These are phyloP conservation scores for Pseudogymnoascus sp. DNA, from an alignment of 2,329 filamentous ascomycete genomes.

Conservation along the genomic window DNA sequence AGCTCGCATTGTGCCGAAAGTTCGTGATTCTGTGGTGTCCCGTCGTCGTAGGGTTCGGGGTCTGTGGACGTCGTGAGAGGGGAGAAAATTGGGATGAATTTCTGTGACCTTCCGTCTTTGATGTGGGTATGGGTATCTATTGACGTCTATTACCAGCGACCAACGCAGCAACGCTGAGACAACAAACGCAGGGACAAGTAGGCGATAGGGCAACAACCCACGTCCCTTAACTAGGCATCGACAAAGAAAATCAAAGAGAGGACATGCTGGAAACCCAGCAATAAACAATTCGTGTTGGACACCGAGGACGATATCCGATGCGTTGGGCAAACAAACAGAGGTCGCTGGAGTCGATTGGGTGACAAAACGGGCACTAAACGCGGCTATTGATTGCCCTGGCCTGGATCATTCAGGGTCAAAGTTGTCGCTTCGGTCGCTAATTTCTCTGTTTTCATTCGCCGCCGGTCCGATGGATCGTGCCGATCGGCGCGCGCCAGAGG, in stretches of 20 bases:
- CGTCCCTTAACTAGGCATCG: background rate
- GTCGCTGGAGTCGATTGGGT: background rate
- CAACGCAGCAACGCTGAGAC: background rate
- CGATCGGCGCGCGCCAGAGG: background rate
- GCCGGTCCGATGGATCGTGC: background rate
- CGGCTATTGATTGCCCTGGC: constrained; percentile 7
- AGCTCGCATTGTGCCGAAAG: constrained; percentile 1
- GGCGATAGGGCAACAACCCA: background rate
- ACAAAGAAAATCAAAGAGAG: background rate
- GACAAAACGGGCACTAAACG: constrained; percentile 6
- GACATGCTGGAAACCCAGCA: constrained; percentile 9
- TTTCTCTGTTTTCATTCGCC: background rate
- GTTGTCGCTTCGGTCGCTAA: constrained; percentile 2
- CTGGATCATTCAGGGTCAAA: constrained; percentile 6
- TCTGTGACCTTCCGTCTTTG: constrained; percentile 2
- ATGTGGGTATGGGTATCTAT: constrained; percentile 1
- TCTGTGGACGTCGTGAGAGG: background rate
- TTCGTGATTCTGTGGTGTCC: constrained; percentile 3
- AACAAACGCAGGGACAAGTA: background rate
- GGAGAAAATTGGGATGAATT: background rate
- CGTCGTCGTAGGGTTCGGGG: background rate
- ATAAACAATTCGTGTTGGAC: background rate
- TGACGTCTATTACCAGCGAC: background rate
- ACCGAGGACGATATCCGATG: background rate
- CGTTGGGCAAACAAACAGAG: background rate